Conservation (phyloP, 2,329 filamentous ascomycete species). For the Lizonia empirigonia region DNA sequence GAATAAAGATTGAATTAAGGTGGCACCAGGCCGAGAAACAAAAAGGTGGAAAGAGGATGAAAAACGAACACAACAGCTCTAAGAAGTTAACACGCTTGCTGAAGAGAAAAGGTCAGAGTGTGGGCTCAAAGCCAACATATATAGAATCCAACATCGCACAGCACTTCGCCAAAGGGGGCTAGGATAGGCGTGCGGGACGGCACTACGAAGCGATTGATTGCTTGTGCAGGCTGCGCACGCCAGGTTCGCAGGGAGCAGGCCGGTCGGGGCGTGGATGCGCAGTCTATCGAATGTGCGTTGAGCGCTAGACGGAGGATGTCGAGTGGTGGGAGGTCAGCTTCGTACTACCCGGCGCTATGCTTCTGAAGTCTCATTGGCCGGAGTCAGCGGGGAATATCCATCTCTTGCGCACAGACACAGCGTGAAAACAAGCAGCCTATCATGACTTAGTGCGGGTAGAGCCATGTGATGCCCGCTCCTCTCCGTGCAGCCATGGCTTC, state of each 20-base stretch:
- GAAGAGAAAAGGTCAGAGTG: constrained; percentile 49
- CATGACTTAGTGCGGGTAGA: constrained; percentile 2
- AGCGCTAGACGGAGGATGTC: constrained; percentile 42
- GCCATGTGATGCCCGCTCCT: constrained; percentile 38
- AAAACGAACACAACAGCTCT: constrained; percentile 58
- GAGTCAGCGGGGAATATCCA: constrained; percentile 30
- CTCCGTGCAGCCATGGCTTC: constrained; percentile 32
- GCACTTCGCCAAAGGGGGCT: constrained; percentile 24
- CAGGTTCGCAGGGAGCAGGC: constrained; percentile 39
- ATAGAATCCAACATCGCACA: constrained; percentile 36
- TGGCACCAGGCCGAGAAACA: constrained; percentile 56
- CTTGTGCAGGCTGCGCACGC: constrained; percentile 36
- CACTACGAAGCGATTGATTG: constrained; percentile 42
- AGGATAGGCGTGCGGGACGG: constrained; percentile 30
- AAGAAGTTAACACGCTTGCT: constrained; percentile 58
- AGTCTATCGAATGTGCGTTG: constrained; percentile 44
- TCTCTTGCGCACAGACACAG: constrained; percentile 27
- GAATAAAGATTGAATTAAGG: constrained; percentile 41
- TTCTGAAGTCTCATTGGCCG: constrained; percentile 29
- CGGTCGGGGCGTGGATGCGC: constrained; percentile 35
- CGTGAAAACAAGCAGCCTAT: constrained; percentile 42
- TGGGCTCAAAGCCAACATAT: constrained; percentile 42
- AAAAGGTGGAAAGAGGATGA: constrained; percentile 50
- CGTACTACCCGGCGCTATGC: constrained; percentile 35
- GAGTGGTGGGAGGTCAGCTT: constrained; percentile 41